Evolutionary conservation across 148 eudicot genomes (phyloP), one percentile per base, ranked within the genome.

Genomic region (Vaccinium myrtillus): DNA sequence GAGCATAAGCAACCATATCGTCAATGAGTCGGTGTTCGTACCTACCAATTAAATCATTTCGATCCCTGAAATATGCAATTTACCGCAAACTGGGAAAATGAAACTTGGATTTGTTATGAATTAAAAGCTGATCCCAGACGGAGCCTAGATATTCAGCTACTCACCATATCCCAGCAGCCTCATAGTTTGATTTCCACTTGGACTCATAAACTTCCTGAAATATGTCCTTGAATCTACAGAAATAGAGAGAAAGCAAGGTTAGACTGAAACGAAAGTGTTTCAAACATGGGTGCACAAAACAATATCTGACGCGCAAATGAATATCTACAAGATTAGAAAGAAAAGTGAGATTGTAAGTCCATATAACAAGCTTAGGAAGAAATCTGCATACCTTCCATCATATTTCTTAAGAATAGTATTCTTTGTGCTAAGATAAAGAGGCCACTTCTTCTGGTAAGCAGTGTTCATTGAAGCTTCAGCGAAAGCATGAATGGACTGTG

Each of bases 1-100:
- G 93, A 83, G 94, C 93, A 87, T 92, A 94, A 79, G 97, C 97
- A 91, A 92, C 95, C 95, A 92, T 94, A 89, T 94, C 97, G 71
- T 94, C 97, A 76, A 94, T 94, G 56, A 94, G 93, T 78, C 97
- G 95, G 79, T 94, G 97, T 83, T 92, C 97, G 73, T 94, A 94
- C 97, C 97, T 94, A 87, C 32, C 86, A 88, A 73, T 21, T 53
- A 77, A 85, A 69, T 36, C 77, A 70, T 43, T 53, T 49, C 30
- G 48, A 70, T 67, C 48, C 25, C 51, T 7, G 32, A 32, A 27
- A 6, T 54, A 71, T 54, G 21, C 30, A 25, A 27, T 74, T 23
- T 25, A 81, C 82, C 25, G 39, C 25, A 79, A 48, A 56, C 12
- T 27, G 8, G 30, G 73, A 49, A 67, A 61, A 53, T 59, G 27